Evolutionary conservation across 1,284 basidiomycete species (phyloP), one percentile per base, ranked within the genome.

Genomic region (Leccinum subspadiceum): DNA sequence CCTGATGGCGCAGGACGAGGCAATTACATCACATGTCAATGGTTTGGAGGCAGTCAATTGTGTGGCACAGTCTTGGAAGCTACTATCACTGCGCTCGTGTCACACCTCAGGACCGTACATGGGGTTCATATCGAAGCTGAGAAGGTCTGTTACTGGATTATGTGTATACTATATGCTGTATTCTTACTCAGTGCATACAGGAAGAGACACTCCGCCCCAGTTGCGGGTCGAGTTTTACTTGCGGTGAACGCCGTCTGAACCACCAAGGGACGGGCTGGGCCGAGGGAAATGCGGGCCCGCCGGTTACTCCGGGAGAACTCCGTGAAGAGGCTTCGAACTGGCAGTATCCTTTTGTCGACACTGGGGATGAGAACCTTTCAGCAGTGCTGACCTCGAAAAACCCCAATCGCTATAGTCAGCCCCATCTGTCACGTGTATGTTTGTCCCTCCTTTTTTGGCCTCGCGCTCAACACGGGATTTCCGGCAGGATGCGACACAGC

Each of bases 401-500:
- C 17, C 5, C 5, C 3, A 8, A 12, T 15, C 31, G 4, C 35
- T 66, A 56, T 29, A 50, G 41, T 29, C 50, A 22, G 39, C 33
- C 35, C 2, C 64, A 54, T 62, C 26, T 51, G 8, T 15, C 5
- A 3, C n/a, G 22, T n/a, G 65, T 65, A 55, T 17, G 62, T 22
- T 9, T 26, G 37, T 56, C 13, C 12, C 33, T 53, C 50, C 24
- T 12, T 51, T 26, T 17, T n/a, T n/a, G 5, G 5, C 13, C 15
- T 20, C 9, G 1, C 29, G 17, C 24, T 46, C 12, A 26, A 44
- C 5, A 10, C 3, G 10, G 8, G 2, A 2, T 5, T 24, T 10
- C n/a, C 5, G 17, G 7, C 54, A 66, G 66, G 64, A 66, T 17
- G 58, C 44, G 22, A 54, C 56, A 13, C 2, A 13, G 3, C 63